These are phyloP conservation scores for Xylaria arbuscula DNA, from an alignment of 2,329 filamentous ascomycete genomes.

Conservation along the genomic window DNA sequence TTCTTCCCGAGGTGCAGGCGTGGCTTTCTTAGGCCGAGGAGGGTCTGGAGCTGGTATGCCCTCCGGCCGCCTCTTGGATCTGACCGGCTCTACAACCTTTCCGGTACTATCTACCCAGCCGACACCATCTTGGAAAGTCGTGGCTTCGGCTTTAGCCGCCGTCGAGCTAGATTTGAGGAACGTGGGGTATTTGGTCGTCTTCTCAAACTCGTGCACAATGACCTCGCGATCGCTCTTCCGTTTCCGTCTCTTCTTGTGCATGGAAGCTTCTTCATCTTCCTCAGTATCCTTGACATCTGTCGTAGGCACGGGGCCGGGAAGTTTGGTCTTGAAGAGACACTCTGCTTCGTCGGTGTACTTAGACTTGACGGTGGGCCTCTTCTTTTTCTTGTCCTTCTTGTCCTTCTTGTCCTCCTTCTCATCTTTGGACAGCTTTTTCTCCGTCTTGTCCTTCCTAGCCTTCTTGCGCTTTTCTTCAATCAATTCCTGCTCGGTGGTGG, in stretches of 20 bases:
- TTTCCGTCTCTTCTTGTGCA: constrained; percentile 70
- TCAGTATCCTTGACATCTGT: constrained; percentile 57
- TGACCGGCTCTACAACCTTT: constrained; percentile 74
- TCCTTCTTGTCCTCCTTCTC: constrained; percentile 62
- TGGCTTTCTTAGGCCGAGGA: constrained; percentile 31
- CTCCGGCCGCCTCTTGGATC: constrained; percentile 51
- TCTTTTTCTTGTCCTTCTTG: constrained; percentile 64
- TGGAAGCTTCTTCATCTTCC: constrained; percentile 53
- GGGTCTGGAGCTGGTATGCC: constrained; percentile 44
- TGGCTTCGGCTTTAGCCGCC: constrained; percentile 57
- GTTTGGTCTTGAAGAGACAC: constrained; percentile 83
- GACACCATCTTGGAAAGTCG: constrained; percentile 81
- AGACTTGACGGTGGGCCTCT: constrained; percentile 71
- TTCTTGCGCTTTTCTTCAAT: constrained; percentile 61
- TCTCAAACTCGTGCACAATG: constrained; percentile 89
- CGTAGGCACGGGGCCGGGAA: constrained; percentile 65
- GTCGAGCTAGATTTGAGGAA: constrained; percentile 74
- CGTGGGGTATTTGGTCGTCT: constrained; percentile 82
- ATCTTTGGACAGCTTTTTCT: constrained; percentile 50
- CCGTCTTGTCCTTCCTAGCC: constrained; percentile 57
- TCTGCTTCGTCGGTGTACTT: constrained; percentile 85
- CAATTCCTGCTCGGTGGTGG: constrained; percentile 68
- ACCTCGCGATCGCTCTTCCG: constrained; percentile 69
- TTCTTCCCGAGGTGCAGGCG: constrained; percentile 31
- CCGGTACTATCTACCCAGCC: constrained; percentile 89